These are phyloP conservation scores for Pleomassaria siparia DNA, from an alignment of 2,329 filamentous ascomycete species.

Conservation along the genomic window DNA sequence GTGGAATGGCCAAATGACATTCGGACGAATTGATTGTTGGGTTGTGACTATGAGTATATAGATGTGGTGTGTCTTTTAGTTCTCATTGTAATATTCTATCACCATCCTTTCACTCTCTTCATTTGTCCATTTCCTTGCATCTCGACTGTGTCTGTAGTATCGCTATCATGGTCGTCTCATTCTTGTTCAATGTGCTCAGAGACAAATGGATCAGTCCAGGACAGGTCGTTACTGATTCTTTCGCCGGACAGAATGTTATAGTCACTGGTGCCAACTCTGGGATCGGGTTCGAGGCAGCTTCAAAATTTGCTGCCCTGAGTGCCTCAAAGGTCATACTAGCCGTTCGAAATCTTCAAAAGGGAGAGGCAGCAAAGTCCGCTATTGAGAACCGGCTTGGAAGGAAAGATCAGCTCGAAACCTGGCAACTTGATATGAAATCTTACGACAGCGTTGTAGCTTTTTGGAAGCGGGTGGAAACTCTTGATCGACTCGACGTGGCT, in stretches of 20 bases:
- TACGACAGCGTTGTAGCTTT: constrained; percentile 38
- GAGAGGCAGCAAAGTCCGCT: constrained; percentile 32
- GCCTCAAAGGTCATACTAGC: constrained; percentile 43
- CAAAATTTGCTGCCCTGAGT: constrained; percentile 41
- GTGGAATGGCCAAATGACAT: not conserved
- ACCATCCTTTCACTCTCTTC: not conserved
- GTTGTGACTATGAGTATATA: not conserved
- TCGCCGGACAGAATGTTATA: constrained; percentile 45
- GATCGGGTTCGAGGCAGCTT: constrained; percentile 42
- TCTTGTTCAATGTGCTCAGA: constrained; percentile 35
- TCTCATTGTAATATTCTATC: too few relatives aligned
- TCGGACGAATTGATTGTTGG: not conserved
- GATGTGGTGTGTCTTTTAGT: too few relatives aligned
- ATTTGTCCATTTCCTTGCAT: too few relatives aligned
- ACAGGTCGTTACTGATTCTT: constrained; percentile 34
- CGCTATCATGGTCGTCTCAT: constrained; percentile 77
- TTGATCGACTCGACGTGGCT: constrained; percentile 41
- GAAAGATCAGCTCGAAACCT: constrained; percentile 36
- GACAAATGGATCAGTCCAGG: constrained; percentile 40
- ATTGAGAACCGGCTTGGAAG: constrained; percentile 30
- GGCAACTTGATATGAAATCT: constrained; percentile 41
- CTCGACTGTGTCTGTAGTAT: too few relatives aligned
- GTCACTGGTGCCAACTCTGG: constrained; percentile 48
- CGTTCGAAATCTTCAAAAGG: constrained; percentile 40
- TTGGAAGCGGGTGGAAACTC: constrained; percentile 25